A percentile compares a stretch with the other conserved stretches of the same genome.
These are phyloP conservation scores for Penicillium sclerotiorum DNA, from an alignment of 2,329 filamentous ascomycete genomes.

Conservation along the genomic window DNA sequence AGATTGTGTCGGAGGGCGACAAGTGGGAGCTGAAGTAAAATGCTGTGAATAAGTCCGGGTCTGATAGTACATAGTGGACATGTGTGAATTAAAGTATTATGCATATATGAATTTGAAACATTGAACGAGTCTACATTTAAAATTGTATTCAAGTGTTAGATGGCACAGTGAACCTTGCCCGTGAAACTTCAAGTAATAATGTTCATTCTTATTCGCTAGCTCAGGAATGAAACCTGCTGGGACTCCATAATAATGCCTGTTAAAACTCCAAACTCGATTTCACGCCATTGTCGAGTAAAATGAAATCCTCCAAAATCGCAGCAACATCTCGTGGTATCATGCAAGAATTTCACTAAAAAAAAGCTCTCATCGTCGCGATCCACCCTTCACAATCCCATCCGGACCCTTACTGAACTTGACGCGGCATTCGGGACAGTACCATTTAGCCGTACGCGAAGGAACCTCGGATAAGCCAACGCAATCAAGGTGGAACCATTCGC, in stretches of 20 bases:
- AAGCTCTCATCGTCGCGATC: constrained; percentile 34
- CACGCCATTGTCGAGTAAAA: not conserved
- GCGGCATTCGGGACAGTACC: constrained; percentile 67
- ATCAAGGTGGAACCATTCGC: constrained; percentile 67
- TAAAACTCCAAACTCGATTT: constrained; percentile 5
- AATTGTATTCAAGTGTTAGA: no score
- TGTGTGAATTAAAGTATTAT: not conserved
- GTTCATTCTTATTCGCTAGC: constrained; percentile 3
- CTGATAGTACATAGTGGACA: not conserved
- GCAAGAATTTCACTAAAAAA: constrained; percentile 12
- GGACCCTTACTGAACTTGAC: constrained; percentile 50
- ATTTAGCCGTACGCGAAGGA: constrained; percentile 63
- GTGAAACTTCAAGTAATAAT: no score
- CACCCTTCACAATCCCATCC: constrained; percentile 43
- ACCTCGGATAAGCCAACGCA: constrained; percentile 62
- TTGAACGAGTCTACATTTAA: no score
- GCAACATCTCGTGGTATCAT: constrained; percentile 28
- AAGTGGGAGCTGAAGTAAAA: constrained; percentile 67
- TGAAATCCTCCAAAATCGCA: constrained; percentile 1
- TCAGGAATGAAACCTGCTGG: not conserved
- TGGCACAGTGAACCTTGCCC: no score
- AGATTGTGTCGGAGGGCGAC: constrained; percentile 57
- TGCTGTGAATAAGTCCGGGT: no score
- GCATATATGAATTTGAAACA: not conserved
- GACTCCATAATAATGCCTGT: not conserved